These are phyloP conservation scores for Citrullus amarus DNA, from an alignment of 306 rosid species.

Conservation along the genomic window DNA sequence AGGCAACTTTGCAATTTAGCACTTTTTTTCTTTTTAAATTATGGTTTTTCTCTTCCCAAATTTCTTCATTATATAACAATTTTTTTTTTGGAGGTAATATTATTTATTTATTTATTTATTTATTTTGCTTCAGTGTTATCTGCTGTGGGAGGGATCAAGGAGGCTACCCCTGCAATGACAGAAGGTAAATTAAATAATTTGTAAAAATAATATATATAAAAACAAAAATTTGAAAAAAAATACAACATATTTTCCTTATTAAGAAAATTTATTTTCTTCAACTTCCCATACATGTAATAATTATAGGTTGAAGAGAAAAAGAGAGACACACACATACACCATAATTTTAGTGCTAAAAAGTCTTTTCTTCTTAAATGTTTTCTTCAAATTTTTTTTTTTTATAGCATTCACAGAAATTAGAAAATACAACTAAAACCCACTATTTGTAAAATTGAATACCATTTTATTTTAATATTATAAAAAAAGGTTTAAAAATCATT, in stretches of 20 bases:
- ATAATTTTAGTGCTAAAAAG: background rate
- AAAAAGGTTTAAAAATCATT: background rate
- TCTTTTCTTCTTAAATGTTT: no score
- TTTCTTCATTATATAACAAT: no score
- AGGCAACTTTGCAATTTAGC: no score
- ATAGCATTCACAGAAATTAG: background rate
- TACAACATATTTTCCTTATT: background rate
- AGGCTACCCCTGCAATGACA: conserved; percentile 7
- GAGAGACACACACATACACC: background rate
- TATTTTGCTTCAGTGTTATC: conserved; percentile 5
- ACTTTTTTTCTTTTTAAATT: no score
- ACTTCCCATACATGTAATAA: background rate
- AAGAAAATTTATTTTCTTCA: background rate
- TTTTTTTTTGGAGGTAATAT: no score
- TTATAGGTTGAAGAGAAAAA: background rate
- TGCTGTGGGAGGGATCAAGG: conserved; percentile 19
- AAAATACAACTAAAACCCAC: background rate
- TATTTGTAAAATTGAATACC: background rate
- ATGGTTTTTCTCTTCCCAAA: no score
- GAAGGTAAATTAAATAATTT: conserved; percentile 10
- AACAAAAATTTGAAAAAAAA: background rate
- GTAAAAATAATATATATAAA: background rate
- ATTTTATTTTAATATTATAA: background rate
- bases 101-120: no score
- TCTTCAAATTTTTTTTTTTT: background rate